Base-by-base conservation (phyloP, 345 rosid genomes). In the Salix arbutifolia region DNA sequence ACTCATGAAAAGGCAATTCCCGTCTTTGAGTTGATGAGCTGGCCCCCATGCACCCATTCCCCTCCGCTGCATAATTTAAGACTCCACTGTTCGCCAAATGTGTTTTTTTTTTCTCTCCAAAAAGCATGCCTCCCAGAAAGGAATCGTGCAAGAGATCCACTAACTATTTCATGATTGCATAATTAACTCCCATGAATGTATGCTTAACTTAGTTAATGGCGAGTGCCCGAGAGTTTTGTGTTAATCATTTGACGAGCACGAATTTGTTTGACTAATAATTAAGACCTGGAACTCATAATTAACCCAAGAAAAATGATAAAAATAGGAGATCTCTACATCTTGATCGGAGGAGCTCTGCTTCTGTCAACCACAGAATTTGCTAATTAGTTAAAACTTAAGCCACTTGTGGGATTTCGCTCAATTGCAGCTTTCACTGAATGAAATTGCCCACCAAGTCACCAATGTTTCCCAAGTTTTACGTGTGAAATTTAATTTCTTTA, bases 131-230 rank as follows among this genome's bases (percentile, higher is more conserved):
- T 66, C 25, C 25, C 30, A 16, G 35, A 46, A 46, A 70, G n/a
- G 56, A 19, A 69, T 61, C 50, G 23, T 69, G 56, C 72, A 14
- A 44, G 3, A 40, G 72, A 44, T 69, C 72, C 79, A 78, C 80
- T 69, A 78, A 65, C 17, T 58, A 40, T 50, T 73, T 73, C 84
- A 81, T 81, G 67, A 78, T 81, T 84, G 31, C 80, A 61, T 70
- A 37, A 73, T 67, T 69, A 66, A 61, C 50, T 71, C 26, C 50
- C 67, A 72, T 8, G 11, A 26, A 50, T 64, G 37, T 68, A 25
- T 75, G 53, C 69, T 76, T 74, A 65, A 40, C 60, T 67, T 74
- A 67, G 23, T 6, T 74, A 64, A 70, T 30, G 74, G 2, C 56
- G 19, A 71, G 30, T 28, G 37, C 4, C 64, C 30, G 21, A 30